Evolutionary conservation across 1,284 basidiomycete genomes (phyloP), one percentile per base, ranked within the genome.

Genomic region (Trametes hirsuta): DNA sequence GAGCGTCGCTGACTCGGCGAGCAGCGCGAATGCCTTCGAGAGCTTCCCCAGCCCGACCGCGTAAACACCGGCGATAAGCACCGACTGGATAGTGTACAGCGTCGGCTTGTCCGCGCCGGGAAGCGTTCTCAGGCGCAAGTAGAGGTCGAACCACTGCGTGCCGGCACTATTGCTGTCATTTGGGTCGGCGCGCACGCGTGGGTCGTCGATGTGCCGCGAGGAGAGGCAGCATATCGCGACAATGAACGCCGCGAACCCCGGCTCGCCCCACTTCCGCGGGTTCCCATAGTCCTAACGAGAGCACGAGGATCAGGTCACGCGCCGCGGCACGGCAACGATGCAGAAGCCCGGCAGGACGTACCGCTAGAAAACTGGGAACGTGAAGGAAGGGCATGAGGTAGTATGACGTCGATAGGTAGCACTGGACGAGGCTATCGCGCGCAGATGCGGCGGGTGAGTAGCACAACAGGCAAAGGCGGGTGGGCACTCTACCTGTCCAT

Each of bases 321-420:
- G 24, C 79, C 84, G 5, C 35, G 18, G 12, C 22, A 24, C 44
- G 54, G 47, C 53, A 35, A 37, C 36, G 47, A 18, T 36, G 34
- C 50, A 48, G 47, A 46, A 53, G 30, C 34, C 57, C 55, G 63
- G 51, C 30, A 48, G 34, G n/a, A 81, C 89, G 65, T 70, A 91
- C 90, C 47, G 87, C 81, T 47, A 95, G 79, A 76, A 95, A 96
- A 2, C 90, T 89, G 11, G 94, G 94, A 59, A 95, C 88, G 67
- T 96, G 94, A 42, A 96, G 81, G 76, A 95, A 95, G 2, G 94
- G 94, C 74, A 95, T 85, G 53, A 95, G 82, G 65, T 95, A 93
- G 71, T 93, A 94, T n/a, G 93, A 91, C 41, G 94, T 96, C 21
- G 92, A 94, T 55, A 96, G 79, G 74, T 88, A 91, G 71, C 85